phyloP scores from a whole-genome alignment of 2,329 filamentous ascomycete genomes.

The Penicillium hesseltinei region DNA sequence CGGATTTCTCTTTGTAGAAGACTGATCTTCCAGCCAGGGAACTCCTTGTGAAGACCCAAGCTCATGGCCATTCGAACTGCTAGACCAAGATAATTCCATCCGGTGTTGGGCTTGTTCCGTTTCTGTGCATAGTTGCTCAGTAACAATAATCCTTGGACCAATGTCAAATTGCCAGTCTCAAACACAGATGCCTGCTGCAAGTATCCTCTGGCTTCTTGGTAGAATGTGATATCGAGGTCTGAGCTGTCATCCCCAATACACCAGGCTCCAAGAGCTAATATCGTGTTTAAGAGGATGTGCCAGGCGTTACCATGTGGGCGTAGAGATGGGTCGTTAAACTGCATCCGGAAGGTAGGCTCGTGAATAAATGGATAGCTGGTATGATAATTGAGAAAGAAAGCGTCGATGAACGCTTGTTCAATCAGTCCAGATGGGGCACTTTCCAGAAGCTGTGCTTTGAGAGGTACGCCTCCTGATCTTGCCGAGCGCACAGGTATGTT shows the following conservation, averaged over 20 bases:
- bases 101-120: conserved; percentile 51
- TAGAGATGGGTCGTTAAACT: conserved; percentile 46
- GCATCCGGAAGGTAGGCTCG: conserved; percentile 49
- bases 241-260: conserved; percentile 42
- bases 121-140: conserved; percentile 53
- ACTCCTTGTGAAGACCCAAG: conserved; percentile 52
- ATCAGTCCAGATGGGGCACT: conserved; percentile 40
- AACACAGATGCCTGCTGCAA: conserved; percentile 48
- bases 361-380: conserved; percentile 49
- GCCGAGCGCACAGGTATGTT: conserved; percentile 35
- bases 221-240: conserved; percentile 47
- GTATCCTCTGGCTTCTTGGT: conserved; percentile 48
- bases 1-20: conserved; percentile 44
- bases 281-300: conserved; percentile 48
- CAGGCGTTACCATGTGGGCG: conserved; percentile 44
- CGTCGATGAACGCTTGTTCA: conserved; percentile 45
- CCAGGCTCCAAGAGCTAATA: conserved; percentile 48
- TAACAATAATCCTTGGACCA: conserved; percentile 49
- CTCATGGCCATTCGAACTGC: conserved; percentile 52
- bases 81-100: conserved; percentile 51
- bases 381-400: conserved; percentile 50
- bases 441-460: conserved; percentile 40
- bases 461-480: conserved; percentile 32
- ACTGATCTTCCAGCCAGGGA: conserved; percentile 48
- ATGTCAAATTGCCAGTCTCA: conserved; percentile 50